Evolutionary conservation across 2,329 filamentous ascomycete genomes (phyloP).

Genomic region (Amesomyces nigricolor): DNA sequence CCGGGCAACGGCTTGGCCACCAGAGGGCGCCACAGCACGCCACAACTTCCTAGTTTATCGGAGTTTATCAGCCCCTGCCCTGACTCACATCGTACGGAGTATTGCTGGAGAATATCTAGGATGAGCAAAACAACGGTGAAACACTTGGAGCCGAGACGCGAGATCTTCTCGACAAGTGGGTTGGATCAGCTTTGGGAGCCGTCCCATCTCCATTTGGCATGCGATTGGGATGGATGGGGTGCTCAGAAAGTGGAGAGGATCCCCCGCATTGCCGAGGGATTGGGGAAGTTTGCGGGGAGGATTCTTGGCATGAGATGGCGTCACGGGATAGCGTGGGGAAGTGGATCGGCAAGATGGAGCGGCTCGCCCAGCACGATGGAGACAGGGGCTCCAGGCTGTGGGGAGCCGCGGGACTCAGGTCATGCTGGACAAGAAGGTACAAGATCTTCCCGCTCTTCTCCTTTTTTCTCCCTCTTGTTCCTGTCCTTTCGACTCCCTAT

Average conservation of each 20-base stretch:
- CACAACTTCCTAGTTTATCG: too few species aligned
- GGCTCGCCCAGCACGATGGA: too few species aligned
- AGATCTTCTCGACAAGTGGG: not conserved
- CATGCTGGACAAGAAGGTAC: too few species aligned
- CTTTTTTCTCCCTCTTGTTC: too few species aligned
- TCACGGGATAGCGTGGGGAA: slow-evolving; percentile 2
- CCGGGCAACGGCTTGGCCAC: not conserved
- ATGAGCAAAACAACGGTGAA: not conserved
- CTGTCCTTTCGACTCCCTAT: too few species aligned
- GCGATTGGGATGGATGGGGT: not conserved
- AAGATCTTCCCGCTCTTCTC: too few species aligned
- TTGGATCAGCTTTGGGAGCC: not conserved
- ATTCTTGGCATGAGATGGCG: not conserved
- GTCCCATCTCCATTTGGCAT: too few species aligned
- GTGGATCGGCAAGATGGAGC: not conserved
- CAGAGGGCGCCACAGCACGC: too few species aligned
- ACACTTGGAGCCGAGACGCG: not conserved
- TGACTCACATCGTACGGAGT: not conserved
- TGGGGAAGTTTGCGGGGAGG: slow-evolving; percentile 2
- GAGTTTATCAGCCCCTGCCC: too few species aligned
- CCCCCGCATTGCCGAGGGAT: slow-evolving; percentile 3
- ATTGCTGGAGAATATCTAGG: not conserved
- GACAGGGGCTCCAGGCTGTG: too few species aligned
- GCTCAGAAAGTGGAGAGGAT: not conserved
- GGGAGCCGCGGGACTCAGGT: too few species aligned